Base-by-base conservation (phyloP, 2,329 filamentous ascomycete species). In the Aspergillus fijiensis region DNA sequence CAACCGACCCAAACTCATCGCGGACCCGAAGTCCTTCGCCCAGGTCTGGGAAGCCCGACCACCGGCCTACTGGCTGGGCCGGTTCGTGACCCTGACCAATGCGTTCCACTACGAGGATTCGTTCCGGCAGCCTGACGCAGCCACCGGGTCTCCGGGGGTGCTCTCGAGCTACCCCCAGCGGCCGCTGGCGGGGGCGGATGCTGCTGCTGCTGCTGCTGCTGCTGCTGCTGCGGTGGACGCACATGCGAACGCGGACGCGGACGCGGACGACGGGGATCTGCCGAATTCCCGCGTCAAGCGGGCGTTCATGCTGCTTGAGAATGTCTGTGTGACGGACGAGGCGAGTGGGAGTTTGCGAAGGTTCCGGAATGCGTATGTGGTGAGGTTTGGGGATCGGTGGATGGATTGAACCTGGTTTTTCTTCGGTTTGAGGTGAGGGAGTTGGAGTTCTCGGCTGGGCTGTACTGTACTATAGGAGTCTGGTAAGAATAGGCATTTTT, bases 251-350 rank as follows among this genome's bases (percentile, higher is more conserved):
- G 33, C 11, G 16, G 33, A 50, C n/a, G 25, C 58, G 10, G 61
- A 63, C 49, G 59, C 49, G 35, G 61, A 62, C 23, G 27, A 29
- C 27, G 27, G 9, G 27, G 27, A 29, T 29, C 50, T 39, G 58
- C 60, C 63, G 59, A 63, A 23, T 23, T 72, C 59, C 49, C 70
- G 73, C 29, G 65, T 67, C 29, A 72, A 70, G 19, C 66, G 71
- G 5, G 72, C 74, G 5, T 76, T 77, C 56, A 68, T 69, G 61
- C 67, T 73, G 7, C 59, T 79, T 19, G 66, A 75, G 35, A 67
- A 67, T 29, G 62, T 69, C 1, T 78, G 76, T 61, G 47, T 64
- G 33, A 75, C 75, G 0, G 65, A 69, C 5, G 74, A 77, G 60
- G 76, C 76, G 45, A 68, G 59, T 25, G 60, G 55, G 16, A 77